phyloP scores from a whole-genome alignment of 768 basidiomycete genomes.

The Lenzites betulinus region DNA sequence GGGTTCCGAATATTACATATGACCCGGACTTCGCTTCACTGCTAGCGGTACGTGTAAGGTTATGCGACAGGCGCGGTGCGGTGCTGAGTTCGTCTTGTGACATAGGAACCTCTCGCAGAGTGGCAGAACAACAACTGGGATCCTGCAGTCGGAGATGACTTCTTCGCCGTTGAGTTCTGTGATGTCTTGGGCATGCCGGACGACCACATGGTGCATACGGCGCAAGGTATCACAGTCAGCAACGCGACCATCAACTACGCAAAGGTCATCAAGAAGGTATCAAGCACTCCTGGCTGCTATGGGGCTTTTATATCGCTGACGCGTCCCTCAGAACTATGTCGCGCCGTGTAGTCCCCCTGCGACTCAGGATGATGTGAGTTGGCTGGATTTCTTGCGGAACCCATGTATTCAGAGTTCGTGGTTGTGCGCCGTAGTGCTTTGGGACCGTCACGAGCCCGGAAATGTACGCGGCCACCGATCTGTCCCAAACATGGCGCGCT shows the following conservation, averaged over 20 bases:
- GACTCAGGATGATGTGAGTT: conserved; percentile 52
- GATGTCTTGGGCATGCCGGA: conserved; percentile 42
- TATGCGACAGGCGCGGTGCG: background rate
- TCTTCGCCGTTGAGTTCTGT: conserved; percentile 72
- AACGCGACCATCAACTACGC: conserved; percentile 72
- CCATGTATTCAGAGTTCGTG: background rate
- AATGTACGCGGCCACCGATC: conserved; percentile 54
- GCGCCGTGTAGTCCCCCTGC: conserved; percentile 43
- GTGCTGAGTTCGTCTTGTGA: background rate
- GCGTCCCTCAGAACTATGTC: conserved; percentile 23
- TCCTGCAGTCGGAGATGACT: conserved; percentile 58
- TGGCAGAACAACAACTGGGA: conserved; percentile 95
- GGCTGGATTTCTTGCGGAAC: background rate
- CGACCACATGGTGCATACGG: conserved; percentile 26
- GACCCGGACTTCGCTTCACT: conserved; percentile 80
- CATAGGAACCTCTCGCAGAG: conserved; percentile 57
- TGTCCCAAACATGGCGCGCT: conserved; percentile 78
- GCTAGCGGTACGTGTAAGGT: conserved; percentile 48
- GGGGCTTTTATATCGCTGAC: background rate
- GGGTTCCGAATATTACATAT: conserved; percentile 62
- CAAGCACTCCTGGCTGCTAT: conserved; percentile 6
- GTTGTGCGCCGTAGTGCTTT: conserved; percentile 62
- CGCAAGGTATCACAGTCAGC: conserved; percentile 47
- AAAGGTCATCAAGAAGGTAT: conserved; percentile 74
- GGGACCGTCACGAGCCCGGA: conserved; percentile 73